Percentiles rank a stretch among this genome's conserved stretches.
Conservation (phyloP, 2,329 filamentous ascomycete genomes). For the Dryadomyces quercus-mongolicae region DNA sequence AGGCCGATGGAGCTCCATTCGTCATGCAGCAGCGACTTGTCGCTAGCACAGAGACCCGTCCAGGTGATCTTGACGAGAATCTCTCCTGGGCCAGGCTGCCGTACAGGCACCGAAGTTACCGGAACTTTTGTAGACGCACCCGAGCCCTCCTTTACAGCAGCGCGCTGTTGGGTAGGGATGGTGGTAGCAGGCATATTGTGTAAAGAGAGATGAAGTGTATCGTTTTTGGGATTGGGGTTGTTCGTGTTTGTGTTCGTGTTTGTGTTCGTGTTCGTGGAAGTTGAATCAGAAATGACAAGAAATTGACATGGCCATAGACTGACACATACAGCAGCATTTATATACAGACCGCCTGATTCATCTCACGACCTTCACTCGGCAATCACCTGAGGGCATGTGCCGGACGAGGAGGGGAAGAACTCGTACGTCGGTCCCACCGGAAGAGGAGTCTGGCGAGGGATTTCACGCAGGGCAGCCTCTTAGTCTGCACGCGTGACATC, state of each 20-base stretch:
- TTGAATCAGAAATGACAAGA: too few relatives aligned
- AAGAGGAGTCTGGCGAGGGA: not conserved
- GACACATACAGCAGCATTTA: too few relatives aligned
- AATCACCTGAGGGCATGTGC: not conserved
- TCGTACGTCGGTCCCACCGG: not conserved
- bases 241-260: too few relatives aligned
- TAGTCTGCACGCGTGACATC: not conserved
- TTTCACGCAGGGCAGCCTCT: not conserved
- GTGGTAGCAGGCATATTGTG: not conserved
- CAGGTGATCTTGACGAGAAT: constrained; percentile 10
- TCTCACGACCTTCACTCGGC: not conserved
- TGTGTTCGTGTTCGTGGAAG: too few relatives aligned
- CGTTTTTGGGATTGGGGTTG: not conserved
- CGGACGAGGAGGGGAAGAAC: not conserved
- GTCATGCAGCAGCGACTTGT: constrained; percentile 11
- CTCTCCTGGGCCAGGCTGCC: constrained; percentile 6
- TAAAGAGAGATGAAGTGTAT: not conserved
- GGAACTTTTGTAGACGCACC: constrained; percentile 2
- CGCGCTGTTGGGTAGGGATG: constrained; percentile 10
- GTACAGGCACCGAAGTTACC: not conserved
- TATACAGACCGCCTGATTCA: not conserved
- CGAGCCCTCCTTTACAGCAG: constrained; percentile 6
- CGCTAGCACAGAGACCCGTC: constrained; percentile 10
- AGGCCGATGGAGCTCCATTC: constrained; percentile 8
- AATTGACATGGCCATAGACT: too few relatives aligned